These are phyloP conservation scores for Pyrenula massariospora DNA, from an alignment of 495 filamentous ascomycete species.

Conservation along the genomic window DNA sequence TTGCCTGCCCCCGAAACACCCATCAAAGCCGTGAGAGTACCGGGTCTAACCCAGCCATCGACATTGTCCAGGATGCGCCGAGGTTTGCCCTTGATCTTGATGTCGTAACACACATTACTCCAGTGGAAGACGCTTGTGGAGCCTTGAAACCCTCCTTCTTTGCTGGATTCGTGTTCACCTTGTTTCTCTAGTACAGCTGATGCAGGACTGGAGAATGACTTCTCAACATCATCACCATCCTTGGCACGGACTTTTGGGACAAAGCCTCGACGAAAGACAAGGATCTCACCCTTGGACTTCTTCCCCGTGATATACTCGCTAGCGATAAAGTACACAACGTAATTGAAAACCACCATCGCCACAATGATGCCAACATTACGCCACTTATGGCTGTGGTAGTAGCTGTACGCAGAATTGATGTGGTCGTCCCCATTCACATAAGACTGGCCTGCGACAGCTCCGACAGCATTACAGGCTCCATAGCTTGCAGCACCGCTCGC, in stretches of 20 bases:
- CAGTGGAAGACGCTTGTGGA: slow-evolving; percentile 76
- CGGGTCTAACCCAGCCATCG: slow-evolving; percentile 85
- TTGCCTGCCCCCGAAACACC: slow-evolving; percentile 51
- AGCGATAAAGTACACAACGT: slow-evolving; percentile 51
- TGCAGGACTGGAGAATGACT: slow-evolving; percentile 13
- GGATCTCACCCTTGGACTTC: slow-evolving; percentile 78
- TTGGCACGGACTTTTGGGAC: slow-evolving; percentile 2
- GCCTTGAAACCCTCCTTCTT: slow-evolving; percentile 19
- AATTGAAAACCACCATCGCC: slow-evolving; percentile 59
- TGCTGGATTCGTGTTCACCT: not conserved
- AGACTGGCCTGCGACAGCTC: slow-evolving; percentile 43
- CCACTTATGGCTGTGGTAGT: slow-evolving; percentile 55
- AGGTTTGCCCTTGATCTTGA: slow-evolving; percentile 67
- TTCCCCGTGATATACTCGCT: slow-evolving; percentile 68
- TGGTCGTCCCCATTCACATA: slow-evolving; percentile 60
- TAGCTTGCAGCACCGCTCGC: slow-evolving; percentile 39
- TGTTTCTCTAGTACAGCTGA: slow-evolving; percentile 26
- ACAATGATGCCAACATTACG: slow-evolving; percentile 74
- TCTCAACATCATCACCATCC: slow-evolving; percentile 15
- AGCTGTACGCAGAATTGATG: slow-evolving; percentile 45
- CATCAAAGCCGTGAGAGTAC: slow-evolving; percentile 84
- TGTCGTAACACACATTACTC: slow-evolving; percentile 76
- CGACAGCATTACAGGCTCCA: slow-evolving; percentile 45
- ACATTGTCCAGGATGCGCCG: slow-evolving; percentile 74
- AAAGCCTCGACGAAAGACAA: slow-evolving; percentile 55